Evolutionary conservation across 2,329 filamentous ascomycete species (phyloP).

Genomic region (Coniochaeta sp.): DNA sequence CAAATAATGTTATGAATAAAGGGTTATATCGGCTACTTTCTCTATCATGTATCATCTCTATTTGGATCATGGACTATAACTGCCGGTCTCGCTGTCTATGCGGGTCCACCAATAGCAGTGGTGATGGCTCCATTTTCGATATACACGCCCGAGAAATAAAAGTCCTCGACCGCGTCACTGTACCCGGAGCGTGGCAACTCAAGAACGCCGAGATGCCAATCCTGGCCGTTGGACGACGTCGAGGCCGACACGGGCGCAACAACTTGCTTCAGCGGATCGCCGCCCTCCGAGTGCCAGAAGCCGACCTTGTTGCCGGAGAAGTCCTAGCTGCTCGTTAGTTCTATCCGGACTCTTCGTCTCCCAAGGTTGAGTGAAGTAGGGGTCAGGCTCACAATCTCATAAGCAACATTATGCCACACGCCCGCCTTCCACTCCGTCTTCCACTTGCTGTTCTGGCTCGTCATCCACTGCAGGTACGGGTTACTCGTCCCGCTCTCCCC

Average conservation of each 20-base stretch:
- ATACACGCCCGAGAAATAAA: constrained; percentile 66
- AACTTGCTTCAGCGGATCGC: constrained; percentile 45
- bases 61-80: not conserved
- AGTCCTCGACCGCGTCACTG: constrained; percentile 51
- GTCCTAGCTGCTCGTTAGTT: constrained; percentile 27
- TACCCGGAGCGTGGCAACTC: constrained; percentile 53
- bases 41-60: not conserved
- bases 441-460: constrained; percentile 54
- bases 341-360: not conserved
- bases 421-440: constrained; percentile 50
- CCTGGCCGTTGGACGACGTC: constrained; percentile 58
- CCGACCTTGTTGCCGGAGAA: constrained; percentile 54
- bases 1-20: not conserved
- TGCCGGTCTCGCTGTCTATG: constrained; percentile 3
- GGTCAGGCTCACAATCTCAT: constrained; percentile 47
- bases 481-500: constrained; percentile 36
- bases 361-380: not conserved
- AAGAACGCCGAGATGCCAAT: constrained; percentile 67
- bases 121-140: constrained; percentile 48
- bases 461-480: constrained; percentile 56
- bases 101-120: constrained; percentile 17
- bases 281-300: constrained; percentile 63
- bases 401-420: constrained; percentile 70
- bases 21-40: not conserved
- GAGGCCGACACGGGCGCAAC: constrained; percentile 52